Conservation (phyloP, 106 monocot genomes). For the Hemerocallis citrina region DNA sequence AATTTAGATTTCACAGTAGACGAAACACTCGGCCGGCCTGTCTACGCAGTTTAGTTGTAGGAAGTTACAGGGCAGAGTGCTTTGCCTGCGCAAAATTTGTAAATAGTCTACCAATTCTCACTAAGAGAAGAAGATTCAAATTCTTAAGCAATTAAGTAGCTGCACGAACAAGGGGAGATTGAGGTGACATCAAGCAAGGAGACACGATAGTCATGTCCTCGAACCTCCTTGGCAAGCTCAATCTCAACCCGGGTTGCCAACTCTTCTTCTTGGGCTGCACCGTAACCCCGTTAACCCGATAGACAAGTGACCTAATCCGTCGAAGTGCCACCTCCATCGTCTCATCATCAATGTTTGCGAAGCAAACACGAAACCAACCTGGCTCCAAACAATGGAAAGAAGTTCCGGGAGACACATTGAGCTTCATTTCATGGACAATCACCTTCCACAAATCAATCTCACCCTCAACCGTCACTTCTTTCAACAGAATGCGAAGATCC, state of each 20-base stretch:
- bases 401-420: slow-evolving; percentile 34
- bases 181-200: background rate
- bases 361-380: slow-evolving; percentile 34
- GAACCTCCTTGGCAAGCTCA: slow-evolving; percentile 14
- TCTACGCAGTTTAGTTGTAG: no score
- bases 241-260: background rate
- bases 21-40: no score
- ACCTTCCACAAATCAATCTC: slow-evolving; percentile 35
- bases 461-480: slow-evolving; percentile 23
- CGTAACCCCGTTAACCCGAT: background rate
- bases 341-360: slow-evolving; percentile 22
- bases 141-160: no score
- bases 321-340: slow-evolving; percentile 34
- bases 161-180: slow-evolving; percentile 11
- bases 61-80: no score
- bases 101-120: no score
- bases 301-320: slow-evolving; percentile 42
- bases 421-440: slow-evolving; percentile 17
- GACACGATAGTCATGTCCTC: background rate
- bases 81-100: no score
- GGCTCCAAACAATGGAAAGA: slow-evolving; percentile 33
- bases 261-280: slow-evolving; percentile 22
- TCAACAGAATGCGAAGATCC: slow-evolving; percentile 39
- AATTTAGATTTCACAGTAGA: no score
- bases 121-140: no score